Evolutionary conservation across 768 basidiomycete species (phyloP).

Genomic region (Gymnopilus junonius): DNA sequence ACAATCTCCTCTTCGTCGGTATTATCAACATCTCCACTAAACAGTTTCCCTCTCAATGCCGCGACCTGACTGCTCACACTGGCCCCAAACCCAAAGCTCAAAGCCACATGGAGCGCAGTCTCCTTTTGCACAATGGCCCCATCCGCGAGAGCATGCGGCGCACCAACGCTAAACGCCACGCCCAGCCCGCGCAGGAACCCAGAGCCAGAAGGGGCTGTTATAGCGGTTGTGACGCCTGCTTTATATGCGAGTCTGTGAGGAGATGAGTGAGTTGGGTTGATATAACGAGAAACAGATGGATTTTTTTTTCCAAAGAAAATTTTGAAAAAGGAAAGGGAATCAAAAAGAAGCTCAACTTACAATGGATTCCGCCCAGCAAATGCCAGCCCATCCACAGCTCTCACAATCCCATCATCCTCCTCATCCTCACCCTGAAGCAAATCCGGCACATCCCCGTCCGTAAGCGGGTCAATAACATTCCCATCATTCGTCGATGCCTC

Average conservation of each 20-base stretch:
- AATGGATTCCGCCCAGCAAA: constrained; percentile 56
- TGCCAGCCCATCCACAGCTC: constrained; percentile 67
- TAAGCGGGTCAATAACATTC: constrained; percentile 54
- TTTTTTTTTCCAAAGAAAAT: too few species aligned
- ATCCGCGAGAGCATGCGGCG: constrained; percentile 56
- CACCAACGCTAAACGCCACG: constrained; percentile 62
- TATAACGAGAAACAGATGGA: too few species aligned
- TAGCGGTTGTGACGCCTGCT: constrained; percentile 71
- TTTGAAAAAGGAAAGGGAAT: not conserved
- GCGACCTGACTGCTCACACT: constrained; percentile 72
- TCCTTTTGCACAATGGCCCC: constrained; percentile 71
- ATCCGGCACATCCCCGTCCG: constrained; percentile 34
- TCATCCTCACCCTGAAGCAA: constrained; percentile 48
- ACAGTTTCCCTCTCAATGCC: constrained; percentile 51
- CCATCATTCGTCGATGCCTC: constrained; percentile 73
- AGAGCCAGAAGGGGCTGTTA: constrained; percentile 58
- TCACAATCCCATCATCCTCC: constrained; percentile 47
- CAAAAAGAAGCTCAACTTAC: constrained; percentile 50
- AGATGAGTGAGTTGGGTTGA: too few species aligned
- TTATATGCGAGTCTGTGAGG: constrained; percentile 81
- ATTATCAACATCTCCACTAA: constrained; percentile 17
- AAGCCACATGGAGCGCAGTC: constrained; percentile 65
- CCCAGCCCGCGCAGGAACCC: constrained; percentile 70
- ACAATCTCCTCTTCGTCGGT: constrained; percentile 21
- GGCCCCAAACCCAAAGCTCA: constrained; percentile 38